Evolutionary conservation across 2,329 filamentous ascomycete genomes (phyloP).

Genomic region (Teratosphaeria zuluensis): DNA sequence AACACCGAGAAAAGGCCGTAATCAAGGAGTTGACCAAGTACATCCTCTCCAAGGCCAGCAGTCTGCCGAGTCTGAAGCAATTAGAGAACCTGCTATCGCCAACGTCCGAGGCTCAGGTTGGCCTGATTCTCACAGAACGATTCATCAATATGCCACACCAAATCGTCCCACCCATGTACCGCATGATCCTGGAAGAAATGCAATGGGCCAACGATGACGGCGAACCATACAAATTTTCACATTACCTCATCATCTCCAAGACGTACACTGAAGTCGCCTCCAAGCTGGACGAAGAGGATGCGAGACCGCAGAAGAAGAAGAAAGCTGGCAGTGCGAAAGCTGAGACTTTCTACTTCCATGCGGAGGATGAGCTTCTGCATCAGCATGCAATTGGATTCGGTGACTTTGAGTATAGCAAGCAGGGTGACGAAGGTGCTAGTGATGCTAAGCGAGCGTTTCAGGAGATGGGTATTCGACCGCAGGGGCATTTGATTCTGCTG

Average conservation of each 20-base stretch:
- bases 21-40: conserved; percentile 65
- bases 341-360: conserved; percentile 81
- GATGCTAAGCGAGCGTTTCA: conserved; percentile 94
- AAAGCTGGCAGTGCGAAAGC: conserved; percentile 33
- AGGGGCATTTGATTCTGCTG: conserved; percentile 77
- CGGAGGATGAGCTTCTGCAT: conserved; percentile 84
- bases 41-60: conserved; percentile 47
- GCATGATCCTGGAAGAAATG: conserved; percentile 87
- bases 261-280: conserved; percentile 86
- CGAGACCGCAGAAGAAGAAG: conserved; percentile 55
- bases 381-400: conserved; percentile 62
- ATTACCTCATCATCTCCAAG: conserved; percentile 86
- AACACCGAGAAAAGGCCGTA: conserved; percentile 61
- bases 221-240: conserved; percentile 85
- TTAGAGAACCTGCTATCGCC: conserved; percentile 29
- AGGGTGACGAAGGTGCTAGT: conserved; percentile 64
- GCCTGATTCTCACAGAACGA: conserved; percentile 81
- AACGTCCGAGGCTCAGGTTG: conserved; percentile 48
- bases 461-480: conserved; percentile 77
- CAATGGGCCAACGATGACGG: conserved; percentile 78
- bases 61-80: conserved; percentile 19
- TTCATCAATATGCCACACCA: conserved; percentile 96
- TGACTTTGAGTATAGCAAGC: conserved; percentile 68
- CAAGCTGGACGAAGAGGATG: conserved; percentile 59
- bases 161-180: conserved; percentile 86